These are phyloP conservation scores for Exophiala sp. DNA, from an alignment of 2,329 filamentous ascomycete species.

Conservation along the genomic window DNA sequence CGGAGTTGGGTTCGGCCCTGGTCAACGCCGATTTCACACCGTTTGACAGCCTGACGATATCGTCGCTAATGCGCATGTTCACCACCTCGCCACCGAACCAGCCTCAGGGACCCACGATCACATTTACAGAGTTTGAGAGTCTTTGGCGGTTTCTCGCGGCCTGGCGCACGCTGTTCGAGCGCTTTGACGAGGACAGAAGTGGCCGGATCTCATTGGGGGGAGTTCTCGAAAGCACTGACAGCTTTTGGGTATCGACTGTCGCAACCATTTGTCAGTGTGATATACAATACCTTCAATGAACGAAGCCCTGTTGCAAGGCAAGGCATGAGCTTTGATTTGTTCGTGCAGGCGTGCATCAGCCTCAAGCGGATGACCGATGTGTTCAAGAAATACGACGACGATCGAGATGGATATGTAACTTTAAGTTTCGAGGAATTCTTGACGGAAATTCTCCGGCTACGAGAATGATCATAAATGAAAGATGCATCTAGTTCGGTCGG, in stretches of 20 bases:
- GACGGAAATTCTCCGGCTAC: constrained; percentile 38
- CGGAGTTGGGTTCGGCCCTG: constrained; percentile 79
- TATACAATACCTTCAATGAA: constrained; percentile 81
- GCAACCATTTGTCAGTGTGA: constrained; percentile 70
- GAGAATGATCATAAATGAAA: constrained; percentile 18
- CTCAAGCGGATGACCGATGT: constrained; percentile 98
- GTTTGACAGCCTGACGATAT: constrained; percentile 88
- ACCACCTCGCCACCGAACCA: constrained; percentile 23
- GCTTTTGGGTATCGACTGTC: constrained; percentile 91
- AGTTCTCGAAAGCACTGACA: constrained; percentile 85
- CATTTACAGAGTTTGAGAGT: constrained; percentile 92
- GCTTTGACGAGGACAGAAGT: constrained; percentile 80
- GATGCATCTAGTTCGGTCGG: background rate
- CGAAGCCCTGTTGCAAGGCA: constrained; percentile 42
- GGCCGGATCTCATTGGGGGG: constrained; percentile 78
- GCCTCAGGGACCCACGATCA: constrained; percentile 65
- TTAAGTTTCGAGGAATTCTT: constrained; percentile 77
- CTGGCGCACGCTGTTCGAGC: constrained; percentile 91
- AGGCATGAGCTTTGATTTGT: constrained; percentile 87
- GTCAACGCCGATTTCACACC: constrained; percentile 95
- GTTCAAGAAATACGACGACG: constrained; percentile 97
- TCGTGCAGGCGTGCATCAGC: constrained; percentile 94
- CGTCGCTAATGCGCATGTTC: constrained; percentile 99
- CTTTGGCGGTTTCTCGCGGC: constrained; percentile 93
- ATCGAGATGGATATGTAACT: constrained; percentile 87